Conservation (phyloP, 139 green algal species). For the Diplosphaera chodatii region DNA sequence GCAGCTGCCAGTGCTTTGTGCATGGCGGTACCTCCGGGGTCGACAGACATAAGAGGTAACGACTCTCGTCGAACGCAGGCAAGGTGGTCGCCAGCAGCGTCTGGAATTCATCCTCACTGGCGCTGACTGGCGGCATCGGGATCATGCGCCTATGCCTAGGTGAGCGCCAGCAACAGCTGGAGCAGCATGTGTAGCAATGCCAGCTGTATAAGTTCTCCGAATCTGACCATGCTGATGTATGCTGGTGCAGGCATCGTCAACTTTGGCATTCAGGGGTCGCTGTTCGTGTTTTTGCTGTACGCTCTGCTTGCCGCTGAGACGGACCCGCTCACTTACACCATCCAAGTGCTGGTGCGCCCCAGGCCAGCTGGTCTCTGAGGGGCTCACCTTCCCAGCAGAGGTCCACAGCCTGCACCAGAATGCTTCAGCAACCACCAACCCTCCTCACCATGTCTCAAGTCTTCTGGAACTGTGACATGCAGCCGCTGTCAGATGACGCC, state of each 20-base stretch:
- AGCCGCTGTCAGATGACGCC: conserved; percentile 40
- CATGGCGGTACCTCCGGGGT: too few relatives aligned
- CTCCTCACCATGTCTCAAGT: too few relatives aligned
- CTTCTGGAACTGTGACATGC: too few relatives aligned
- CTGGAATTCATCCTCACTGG: conserved; percentile 39
- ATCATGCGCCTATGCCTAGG: conserved; percentile 45
- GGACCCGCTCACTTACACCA: conserved; percentile 39
- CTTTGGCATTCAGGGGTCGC: conserved; percentile 28
- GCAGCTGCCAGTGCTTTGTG: too few relatives aligned
- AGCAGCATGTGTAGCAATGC: too few relatives aligned
- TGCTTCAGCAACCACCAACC: too few relatives aligned
- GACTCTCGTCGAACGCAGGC: conserved; percentile 1
- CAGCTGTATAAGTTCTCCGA: too few relatives aligned
- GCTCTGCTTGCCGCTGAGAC: conserved; percentile 38
- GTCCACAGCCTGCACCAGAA: too few relatives aligned
- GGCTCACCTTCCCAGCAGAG: too few relatives aligned
- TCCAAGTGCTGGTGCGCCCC: not conserved
- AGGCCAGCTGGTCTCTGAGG: too few relatives aligned
- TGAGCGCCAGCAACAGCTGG: not conserved
- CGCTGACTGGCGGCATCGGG: conserved; percentile 43
- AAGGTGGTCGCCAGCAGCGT: conserved; percentile 28
- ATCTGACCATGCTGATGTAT: conserved; percentile 1
- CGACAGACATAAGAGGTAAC: too few relatives aligned
- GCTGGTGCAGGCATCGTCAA: conserved; percentile 32
- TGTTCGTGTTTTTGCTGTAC: conserved; percentile 51